These are phyloP conservation scores for Thielaviopsis ethacetica DNA, from an alignment of 2,329 filamentous ascomycete genomes.

Conservation along the genomic window DNA sequence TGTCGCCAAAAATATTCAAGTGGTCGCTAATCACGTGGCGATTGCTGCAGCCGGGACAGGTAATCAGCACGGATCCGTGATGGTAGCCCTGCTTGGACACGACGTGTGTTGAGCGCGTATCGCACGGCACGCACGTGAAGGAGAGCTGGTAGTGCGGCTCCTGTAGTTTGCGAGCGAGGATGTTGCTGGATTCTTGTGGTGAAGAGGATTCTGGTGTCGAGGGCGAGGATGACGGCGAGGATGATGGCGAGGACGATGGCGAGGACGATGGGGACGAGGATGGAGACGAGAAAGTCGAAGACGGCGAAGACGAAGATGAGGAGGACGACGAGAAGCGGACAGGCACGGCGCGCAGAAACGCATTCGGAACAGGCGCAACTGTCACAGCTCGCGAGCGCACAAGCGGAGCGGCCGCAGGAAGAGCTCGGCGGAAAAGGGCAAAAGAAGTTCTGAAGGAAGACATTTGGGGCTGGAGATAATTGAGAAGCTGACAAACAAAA, in stretches of 20 bases:
- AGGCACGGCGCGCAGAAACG: neutral
- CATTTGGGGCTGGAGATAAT: neutral
- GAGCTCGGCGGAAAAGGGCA: neutral
- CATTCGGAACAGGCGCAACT: neutral
- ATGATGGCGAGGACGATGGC: neutral
- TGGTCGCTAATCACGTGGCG: slow-evolving; percentile 88
- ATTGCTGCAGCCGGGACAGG: slow-evolving; percentile 72
- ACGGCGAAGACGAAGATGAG: neutral
- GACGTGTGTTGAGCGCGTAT: slow-evolving; percentile 61
- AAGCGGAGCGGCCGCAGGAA: neutral
- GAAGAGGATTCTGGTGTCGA: slow-evolving; percentile 1
- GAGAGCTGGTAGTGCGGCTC: slow-evolving; percentile 69
- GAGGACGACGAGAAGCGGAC: neutral
- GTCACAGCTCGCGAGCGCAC: neutral
- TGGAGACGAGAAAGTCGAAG: neutral
- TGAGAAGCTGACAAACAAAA: too few relatives aligned
- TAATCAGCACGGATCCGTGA: slow-evolving; percentile 72
- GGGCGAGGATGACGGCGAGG: slow-evolving; percentile 1
- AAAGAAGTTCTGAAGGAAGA: neutral
- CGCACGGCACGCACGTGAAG: slow-evolving; percentile 86
- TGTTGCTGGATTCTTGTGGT: slow-evolving; percentile 15
- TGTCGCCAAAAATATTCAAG: slow-evolving; percentile 59
- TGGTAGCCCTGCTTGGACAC: slow-evolving; percentile 94
- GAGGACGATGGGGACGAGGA: neutral
- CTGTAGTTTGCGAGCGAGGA: slow-evolving; percentile 19